phyloP scores from a whole-genome alignment of 2,329 filamentous ascomycete genomes.

The Claviceps digitariae region DNA sequence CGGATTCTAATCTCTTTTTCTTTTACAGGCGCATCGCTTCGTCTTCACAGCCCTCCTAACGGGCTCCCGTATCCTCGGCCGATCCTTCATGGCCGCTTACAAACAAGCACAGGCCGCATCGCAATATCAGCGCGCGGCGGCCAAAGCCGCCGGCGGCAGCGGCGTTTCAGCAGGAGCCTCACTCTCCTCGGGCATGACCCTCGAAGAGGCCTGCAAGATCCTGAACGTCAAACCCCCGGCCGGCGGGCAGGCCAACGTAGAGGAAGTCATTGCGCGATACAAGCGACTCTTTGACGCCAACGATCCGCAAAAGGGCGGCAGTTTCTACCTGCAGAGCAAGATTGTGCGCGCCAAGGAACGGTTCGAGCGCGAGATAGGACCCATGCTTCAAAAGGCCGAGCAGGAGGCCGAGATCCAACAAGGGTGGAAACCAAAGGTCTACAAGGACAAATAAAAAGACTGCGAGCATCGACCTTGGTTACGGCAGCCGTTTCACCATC shows the following conservation, averaged over 20 bases:
- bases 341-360: constrained; percentile 81
- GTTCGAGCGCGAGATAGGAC: constrained; percentile 74
- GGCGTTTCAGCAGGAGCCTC: constrained; percentile 38
- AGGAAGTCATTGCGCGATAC: constrained; percentile 72
- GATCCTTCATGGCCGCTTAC: constrained; percentile 88
- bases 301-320: constrained; percentile 88
- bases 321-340: constrained; percentile 98
- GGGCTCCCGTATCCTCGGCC: constrained; percentile 80
- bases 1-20: constrained; percentile 7
- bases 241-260: constrained; percentile 61
- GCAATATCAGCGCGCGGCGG: constrained; percentile 63
- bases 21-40: constrained; percentile 70
- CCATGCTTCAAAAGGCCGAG: constrained; percentile 55
- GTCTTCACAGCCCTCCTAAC: constrained; percentile 85
- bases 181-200: constrained; percentile 60
- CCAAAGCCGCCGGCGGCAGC: constrained; percentile 44
- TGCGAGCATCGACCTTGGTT: too few relatives aligned
- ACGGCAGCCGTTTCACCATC: neutral
- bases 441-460: constrained; percentile 57
- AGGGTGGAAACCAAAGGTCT: constrained; percentile 91
- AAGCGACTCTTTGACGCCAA: constrained; percentile 92
- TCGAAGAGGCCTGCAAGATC: constrained; percentile 95
- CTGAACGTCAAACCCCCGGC: constrained; percentile 81
- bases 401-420: constrained; percentile 67
- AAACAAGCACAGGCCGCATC: constrained; percentile 84